phyloP scores from a whole-genome alignment of 352 stramenopile genomes.

The Phytopythium boreale region DNA sequence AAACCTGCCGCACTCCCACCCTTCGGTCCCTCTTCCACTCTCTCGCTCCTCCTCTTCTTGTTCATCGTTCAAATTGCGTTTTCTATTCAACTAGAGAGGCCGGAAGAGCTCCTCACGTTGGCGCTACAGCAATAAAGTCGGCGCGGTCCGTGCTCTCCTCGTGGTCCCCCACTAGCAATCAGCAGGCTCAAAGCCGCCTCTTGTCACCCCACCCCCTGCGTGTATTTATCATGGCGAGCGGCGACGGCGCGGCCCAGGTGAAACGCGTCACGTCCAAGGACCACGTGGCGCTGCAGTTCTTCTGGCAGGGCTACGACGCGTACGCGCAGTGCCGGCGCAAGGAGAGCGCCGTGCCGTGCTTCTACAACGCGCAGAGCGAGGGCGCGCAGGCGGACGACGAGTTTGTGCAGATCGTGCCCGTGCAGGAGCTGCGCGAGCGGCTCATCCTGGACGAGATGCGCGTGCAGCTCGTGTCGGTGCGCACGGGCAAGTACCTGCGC shows the following conservation, averaged over 20 bases:
- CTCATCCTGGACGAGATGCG: conserved; percentile 59
- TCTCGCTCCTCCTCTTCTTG: too few relatives aligned
- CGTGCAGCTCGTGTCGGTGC: conserved; percentile 52
- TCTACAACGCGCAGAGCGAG: conserved; percentile 49
- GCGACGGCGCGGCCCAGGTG: background rate
- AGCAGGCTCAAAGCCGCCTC: background rate
- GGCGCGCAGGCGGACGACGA: conserved; percentile 33
- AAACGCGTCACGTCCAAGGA: conserved; percentile 34
- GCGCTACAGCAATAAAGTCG: too few relatives aligned
- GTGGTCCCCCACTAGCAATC: too few relatives aligned
- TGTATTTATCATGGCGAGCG: background rate
- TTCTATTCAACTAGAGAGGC: background rate
- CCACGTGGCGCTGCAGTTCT: conserved; percentile 58
- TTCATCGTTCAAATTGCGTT: too few relatives aligned
- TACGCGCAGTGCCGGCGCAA: conserved; percentile 45
- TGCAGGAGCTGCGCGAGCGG: conserved; percentile 48
- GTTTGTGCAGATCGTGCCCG: conserved; percentile 54
- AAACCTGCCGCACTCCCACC: background rate
- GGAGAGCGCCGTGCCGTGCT: conserved; percentile 52
- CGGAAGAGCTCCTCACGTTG: too few relatives aligned
- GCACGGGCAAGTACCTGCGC: conserved; percentile 53
- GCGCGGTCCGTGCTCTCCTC: too few relatives aligned
- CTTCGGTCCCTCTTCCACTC: background rate
- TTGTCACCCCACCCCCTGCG: too few relatives aligned
- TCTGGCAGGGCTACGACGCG: conserved; percentile 66